Evolutionary conservation across 495 filamentous ascomycete species (phyloP), one percentile per base, ranked within the genome.

Genomic region (Podospora pseudoanserina): DNA sequence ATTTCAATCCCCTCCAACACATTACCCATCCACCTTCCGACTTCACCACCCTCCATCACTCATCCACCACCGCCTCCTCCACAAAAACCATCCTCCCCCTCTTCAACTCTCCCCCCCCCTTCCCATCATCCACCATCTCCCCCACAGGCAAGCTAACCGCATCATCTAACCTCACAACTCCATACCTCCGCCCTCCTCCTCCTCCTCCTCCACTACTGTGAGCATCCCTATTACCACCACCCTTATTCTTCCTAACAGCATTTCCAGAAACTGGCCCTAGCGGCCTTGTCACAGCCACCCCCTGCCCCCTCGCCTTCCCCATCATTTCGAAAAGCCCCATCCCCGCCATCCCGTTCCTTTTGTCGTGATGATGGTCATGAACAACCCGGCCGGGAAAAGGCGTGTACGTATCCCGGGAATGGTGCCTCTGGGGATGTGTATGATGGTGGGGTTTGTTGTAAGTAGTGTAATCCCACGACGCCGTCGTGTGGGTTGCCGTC

Each of bases 41-140:
- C 5, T 57, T 18, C 20, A 13, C 18, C 15, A 57, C 9, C 5
- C 5, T 57, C 5, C 0, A 57, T 9, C 7, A 20, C n/a, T 58
- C n/a, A 19, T 26, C 55, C 15, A 6, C 23, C 55, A 23, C 23
- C 55, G 13, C 20, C 7, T 20, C 55, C 55, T 58, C 55, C n/a
- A 58, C 55, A 58, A 20, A 19, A 20, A 58, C 55, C 55, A 58
- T 58, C 55, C 23, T 58, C 55, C 55, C 55, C 55, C 23, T 58
- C n/a, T 58, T 26, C 55, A 49, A 13, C 39, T 49, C 34, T 2
- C 1, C 34, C 5, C 1, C 39, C 23, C n/a, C 56, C 56, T 20
- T 18, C 6, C 18, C 56, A 58, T 2, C 23, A 27, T 58, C 39
- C 39, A 13, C 9, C 39, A 49, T 13, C 39, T 16, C 59, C n/a